These are phyloP conservation scores for Syzygium aqueum DNA, from an alignment of 345 rosid species.

Conservation along the genomic window DNA sequence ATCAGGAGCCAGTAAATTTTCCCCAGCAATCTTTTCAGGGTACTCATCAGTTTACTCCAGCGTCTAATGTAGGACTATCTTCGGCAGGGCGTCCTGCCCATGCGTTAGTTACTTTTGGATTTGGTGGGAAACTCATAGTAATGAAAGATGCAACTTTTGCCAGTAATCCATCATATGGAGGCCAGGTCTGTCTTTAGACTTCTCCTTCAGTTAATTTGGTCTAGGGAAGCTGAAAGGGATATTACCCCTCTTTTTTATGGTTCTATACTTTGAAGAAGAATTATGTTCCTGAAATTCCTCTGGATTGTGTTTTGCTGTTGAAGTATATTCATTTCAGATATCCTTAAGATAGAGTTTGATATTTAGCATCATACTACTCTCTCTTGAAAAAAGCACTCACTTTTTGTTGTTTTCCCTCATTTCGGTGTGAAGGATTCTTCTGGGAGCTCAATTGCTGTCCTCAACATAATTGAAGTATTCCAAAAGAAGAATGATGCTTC, in stretches of 20 bases:
- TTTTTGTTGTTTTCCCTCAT: constrained; percentile 6
- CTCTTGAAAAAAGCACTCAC: not conserved
- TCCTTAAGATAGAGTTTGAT: not conserved
- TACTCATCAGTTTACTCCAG: constrained; percentile 49
- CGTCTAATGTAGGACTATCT: constrained; percentile 51
- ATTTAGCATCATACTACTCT: not conserved
- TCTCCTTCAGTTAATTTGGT: not conserved
- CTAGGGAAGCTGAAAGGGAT: not conserved
- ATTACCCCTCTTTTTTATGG: not conserved
- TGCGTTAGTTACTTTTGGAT: constrained; percentile 84
- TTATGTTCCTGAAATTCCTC: not conserved
- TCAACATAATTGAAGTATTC: constrained; percentile 73
- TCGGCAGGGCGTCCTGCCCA: constrained; percentile 96
- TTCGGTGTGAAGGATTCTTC: constrained; percentile 39
- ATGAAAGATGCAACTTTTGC: constrained; percentile 51
- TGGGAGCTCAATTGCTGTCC: constrained; percentile 47
- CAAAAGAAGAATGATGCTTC: constrained; percentile 24
- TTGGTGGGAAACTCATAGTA: constrained; percentile 87
- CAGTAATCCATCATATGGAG: constrained; percentile 44
- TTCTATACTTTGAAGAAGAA: not conserved
- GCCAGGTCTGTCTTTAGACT: constrained; percentile 52
- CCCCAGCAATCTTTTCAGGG: constrained; percentile 44
- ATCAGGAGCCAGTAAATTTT: constrained; percentile 31
- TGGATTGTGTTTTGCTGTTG: not conserved
- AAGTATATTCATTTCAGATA: not conserved